Percentiles rank a stretch among this genome's conserved stretches.
Conservation (phyloP, 1,139 yeast species). For the Sugiyamaella sp. region DNA sequence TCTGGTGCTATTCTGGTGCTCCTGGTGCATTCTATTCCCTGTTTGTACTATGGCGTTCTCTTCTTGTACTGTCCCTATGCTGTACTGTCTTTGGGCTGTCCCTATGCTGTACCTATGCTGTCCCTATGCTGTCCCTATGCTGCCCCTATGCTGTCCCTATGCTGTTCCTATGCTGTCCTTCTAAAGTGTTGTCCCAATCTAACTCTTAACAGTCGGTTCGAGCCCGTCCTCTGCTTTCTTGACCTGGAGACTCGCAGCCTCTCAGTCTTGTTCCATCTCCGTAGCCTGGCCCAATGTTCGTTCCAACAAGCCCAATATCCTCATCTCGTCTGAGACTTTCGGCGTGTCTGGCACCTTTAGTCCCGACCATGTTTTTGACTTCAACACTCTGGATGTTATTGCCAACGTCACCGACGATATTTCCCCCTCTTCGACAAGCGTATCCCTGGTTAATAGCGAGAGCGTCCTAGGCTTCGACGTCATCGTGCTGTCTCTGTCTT, state of each 20-base stretch:
- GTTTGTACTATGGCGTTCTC: too few relatives aligned
- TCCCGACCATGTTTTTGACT: constrained; percentile 27
- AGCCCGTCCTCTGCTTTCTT: constrained; percentile 34
- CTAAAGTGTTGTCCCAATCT: not conserved
- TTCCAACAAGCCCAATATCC: constrained; percentile 11
- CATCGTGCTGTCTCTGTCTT: constrained; percentile 37
- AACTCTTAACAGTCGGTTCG: constrained; percentile 30
- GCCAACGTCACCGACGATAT: constrained; percentile 1
- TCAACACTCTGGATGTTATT: constrained; percentile 23
- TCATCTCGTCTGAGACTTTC: constrained; percentile 32
- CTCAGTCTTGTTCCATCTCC: constrained; percentile 29
- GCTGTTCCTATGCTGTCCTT: not conserved
- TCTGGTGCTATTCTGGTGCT: too few relatives aligned
- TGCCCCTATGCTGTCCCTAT: not conserved
- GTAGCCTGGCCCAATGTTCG: constrained; percentile 31
- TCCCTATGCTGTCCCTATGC: too few relatives aligned
- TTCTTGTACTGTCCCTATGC: too few relatives aligned
- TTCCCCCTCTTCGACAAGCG: constrained; percentile 18
- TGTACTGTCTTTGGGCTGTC: too few relatives aligned
- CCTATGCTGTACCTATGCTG: too few relatives aligned
- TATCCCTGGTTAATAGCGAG: constrained; percentile 11
- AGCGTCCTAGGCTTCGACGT: constrained; percentile 30
- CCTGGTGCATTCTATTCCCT: too few relatives aligned
- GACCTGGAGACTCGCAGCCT: constrained; percentile 34
- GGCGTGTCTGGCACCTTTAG: constrained; percentile 30